Conservation (phyloP, 768 basidiomycete species). For the Mycena leptocephala region DNA sequence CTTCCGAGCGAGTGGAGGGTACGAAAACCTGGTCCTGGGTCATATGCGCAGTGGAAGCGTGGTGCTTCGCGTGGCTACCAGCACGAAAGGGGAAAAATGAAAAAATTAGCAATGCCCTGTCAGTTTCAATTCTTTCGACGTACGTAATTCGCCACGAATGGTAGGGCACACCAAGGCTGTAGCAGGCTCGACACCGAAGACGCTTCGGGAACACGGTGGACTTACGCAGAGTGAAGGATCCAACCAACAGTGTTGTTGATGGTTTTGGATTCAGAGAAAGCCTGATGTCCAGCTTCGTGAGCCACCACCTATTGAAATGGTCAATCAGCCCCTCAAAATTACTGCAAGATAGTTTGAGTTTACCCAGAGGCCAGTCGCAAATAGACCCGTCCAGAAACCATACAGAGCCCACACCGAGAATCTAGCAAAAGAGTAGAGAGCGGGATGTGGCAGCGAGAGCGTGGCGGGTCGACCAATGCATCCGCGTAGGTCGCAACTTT, state of each 20-base stretch:
- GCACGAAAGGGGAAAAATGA: not conserved
- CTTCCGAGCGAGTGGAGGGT: conserved; percentile 87
- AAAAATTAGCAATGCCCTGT: not conserved
- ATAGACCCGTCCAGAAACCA: conserved; percentile 86
- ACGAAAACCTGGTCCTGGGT: conserved; percentile 97
- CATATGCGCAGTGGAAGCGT: conserved; percentile 95
- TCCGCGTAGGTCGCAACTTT: conserved; percentile 79
- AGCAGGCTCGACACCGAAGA: conserved; percentile 40
- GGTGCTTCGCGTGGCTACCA: conserved; percentile 81
- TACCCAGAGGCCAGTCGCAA: conserved; percentile 85
- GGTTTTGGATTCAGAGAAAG: conserved; percentile 92
- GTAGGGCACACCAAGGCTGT: conserved; percentile 93
- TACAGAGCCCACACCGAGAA: conserved; percentile 87
- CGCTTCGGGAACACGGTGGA: conserved; percentile 26
- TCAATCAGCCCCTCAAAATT: conserved; percentile 47
- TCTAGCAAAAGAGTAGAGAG: conserved; percentile 74
- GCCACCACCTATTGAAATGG: conserved; percentile 53
- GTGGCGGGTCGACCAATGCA: conserved; percentile 69
- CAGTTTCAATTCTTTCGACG: not conserved
- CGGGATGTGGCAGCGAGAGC: conserved; percentile 72
- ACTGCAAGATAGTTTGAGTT: too few species aligned
- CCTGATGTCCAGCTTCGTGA: conserved; percentile 98
- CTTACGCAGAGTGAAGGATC: conserved; percentile 92
- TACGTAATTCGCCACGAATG: conserved; percentile 94
- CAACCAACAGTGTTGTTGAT: conserved; percentile 96